Evolutionary conservation across 169 alveolate genomes (phyloP).

Genomic region (Cryptosporidium viatorum): DNA sequence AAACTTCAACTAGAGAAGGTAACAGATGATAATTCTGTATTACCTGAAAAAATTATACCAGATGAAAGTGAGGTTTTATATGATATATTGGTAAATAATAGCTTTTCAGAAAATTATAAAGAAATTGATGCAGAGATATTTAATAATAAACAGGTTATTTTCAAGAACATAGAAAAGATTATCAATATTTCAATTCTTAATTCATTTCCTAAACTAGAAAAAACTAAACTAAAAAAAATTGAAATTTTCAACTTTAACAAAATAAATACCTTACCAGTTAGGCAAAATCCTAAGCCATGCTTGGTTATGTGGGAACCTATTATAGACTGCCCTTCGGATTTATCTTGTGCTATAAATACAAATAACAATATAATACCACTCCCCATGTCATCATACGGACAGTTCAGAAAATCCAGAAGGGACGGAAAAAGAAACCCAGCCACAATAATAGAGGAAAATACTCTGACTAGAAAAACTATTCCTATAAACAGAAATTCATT

Average conservation of each 20-base stretch:
- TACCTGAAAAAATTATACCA: neutral
- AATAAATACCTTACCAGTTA: neutral
- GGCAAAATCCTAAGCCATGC: conserved; percentile 16
- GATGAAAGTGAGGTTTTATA: conserved; percentile 9
- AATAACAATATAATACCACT: conserved; percentile 21
- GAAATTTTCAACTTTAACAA: neutral
- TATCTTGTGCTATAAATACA: neutral
- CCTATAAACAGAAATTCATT: conserved; percentile 27
- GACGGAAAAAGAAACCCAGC: neutral
- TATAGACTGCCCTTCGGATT: conserved; percentile 5
- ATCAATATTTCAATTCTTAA: neutral
- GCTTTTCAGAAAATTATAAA: neutral
- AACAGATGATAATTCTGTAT: neutral
- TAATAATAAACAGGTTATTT: neutral
- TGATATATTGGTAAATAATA: neutral
- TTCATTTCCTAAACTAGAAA: neutral
- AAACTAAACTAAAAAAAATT: neutral
- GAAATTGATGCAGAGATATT: neutral
- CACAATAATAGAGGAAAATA: conserved; percentile 2
- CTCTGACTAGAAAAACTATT: neutral
- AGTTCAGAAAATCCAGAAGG: conserved; percentile 37
- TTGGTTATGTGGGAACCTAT: conserved; percentile 76
- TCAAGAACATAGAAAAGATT: neutral
- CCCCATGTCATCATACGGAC: conserved; percentile 54
- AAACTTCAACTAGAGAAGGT: neutral